Evolutionary conservation across 805 yeast genomes (phyloP).

Genomic region (Ogataea parapolymorpha): DNA sequence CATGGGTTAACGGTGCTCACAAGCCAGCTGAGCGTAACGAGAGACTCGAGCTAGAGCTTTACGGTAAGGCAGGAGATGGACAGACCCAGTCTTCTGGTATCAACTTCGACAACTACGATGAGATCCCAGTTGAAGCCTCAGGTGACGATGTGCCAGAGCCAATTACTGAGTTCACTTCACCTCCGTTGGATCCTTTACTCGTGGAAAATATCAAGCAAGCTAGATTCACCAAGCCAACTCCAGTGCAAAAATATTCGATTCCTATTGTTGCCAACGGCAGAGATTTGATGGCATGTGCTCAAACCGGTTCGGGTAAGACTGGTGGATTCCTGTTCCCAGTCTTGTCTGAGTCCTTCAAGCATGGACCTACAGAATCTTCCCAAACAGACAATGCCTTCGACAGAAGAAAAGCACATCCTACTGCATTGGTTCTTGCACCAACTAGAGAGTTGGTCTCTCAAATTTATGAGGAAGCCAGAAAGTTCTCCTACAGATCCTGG

Average conservation of each 20-base stretch:
- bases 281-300: constrained; percentile 92
- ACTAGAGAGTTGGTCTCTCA: constrained; percentile 98
- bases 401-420: constrained; percentile 84
- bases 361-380: constrained; percentile 72
- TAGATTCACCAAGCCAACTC: constrained; percentile 94
- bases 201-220: constrained; percentile 85
- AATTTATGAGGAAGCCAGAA: constrained; percentile 92
- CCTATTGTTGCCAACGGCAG: constrained; percentile 70
- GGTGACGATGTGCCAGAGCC: constrained; percentile 96
- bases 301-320: constrained; percentile 99
- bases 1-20: constrained; percentile 84
- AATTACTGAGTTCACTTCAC: constrained; percentile 78
- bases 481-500: constrained; percentile 97
- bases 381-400: constrained; percentile 45
- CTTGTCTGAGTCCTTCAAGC: constrained; percentile 80
- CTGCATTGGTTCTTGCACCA: constrained; percentile 95
- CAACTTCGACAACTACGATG: constrained; percentile 97
- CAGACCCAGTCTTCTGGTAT: constrained; percentile 90
- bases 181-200: constrained; percentile 84
- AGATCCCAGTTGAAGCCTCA: constrained; percentile 96
- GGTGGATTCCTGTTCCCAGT: constrained; percentile 99
- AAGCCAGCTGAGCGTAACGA: constrained; percentile 73
- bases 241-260: constrained; percentile 88
- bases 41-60: constrained; percentile 71
- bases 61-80: constrained; percentile 76